phyloP scores from a whole-genome alignment of 345 rosid species.

The Eucalyptus victrix region DNA sequence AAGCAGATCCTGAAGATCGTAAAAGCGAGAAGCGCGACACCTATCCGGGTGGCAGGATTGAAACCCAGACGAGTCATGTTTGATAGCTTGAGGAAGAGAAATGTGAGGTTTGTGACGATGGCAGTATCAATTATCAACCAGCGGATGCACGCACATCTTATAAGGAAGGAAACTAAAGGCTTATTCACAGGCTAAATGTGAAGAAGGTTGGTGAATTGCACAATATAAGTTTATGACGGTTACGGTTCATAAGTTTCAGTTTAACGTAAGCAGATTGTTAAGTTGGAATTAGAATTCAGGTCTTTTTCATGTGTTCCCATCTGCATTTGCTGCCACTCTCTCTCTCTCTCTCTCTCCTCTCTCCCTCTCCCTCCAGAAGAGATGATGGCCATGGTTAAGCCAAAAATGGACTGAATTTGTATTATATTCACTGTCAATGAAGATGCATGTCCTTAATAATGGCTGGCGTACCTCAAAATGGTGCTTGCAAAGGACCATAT shows the following conservation, averaged over 20 bases:
- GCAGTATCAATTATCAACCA: not conserved
- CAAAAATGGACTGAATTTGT: not conserved
- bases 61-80: not conserved
- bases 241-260: not conserved
- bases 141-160: not conserved
- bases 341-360: not conserved
- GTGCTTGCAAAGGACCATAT: not conserved
- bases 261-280: not conserved
- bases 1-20: slow-evolving; percentile 1
- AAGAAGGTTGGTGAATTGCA: not conserved
- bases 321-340: not conserved
- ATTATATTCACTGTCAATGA: not conserved
- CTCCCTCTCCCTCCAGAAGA: not conserved
- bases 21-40: slow-evolving; percentile 5
- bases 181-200: not conserved
- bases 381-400: not conserved
- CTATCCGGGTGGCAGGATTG: not conserved
- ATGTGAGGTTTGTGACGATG: not conserved
- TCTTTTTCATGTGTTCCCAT: not conserved
- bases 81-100: not conserved
- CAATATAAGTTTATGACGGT: not conserved
- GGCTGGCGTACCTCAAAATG: not conserved
- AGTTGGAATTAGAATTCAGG: not conserved
- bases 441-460: not conserved
- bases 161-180: not conserved